phyloP scores from a whole-genome alignment of 768 basidiomycete species.

The Kwoniella dejecticola region DNA sequence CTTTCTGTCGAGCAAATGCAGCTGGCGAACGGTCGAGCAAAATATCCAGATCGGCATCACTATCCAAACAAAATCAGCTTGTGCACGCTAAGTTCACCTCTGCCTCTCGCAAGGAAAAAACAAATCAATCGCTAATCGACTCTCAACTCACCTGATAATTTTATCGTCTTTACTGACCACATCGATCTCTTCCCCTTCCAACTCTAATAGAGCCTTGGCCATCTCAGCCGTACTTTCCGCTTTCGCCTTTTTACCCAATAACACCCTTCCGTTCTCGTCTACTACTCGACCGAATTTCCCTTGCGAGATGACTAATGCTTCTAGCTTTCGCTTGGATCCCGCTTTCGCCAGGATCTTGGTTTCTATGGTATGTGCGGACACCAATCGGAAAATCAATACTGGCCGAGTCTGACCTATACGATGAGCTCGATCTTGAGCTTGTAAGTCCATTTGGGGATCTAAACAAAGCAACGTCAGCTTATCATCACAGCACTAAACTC shows the following conservation, averaged over 20 bases:
- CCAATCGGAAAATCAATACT: conserved; percentile 83
- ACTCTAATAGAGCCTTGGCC: conserved; percentile 70
- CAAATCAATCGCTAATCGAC: no score
- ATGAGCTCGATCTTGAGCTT: conserved; percentile 94
- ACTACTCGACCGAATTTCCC: conserved; percentile 82
- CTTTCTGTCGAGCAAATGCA: conserved; percentile 51
- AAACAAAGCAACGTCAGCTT: conserved; percentile 9
- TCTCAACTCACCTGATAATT: conserved; percentile 63
- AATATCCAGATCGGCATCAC: conserved; percentile 75
- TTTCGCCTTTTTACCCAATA: conserved; percentile 56
- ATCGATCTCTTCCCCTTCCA: conserved; percentile 87
- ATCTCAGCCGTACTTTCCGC: conserved; percentile 70
- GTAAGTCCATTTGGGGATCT: conserved; percentile 87
- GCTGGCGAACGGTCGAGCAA: conserved; percentile 69
- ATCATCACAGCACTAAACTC: not conserved
- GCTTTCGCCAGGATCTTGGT: conserved; percentile 84
- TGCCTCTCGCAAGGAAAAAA: no score
- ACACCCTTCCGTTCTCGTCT: conserved; percentile 58
- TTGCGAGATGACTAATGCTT: conserved; percentile 92
- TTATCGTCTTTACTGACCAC: conserved; percentile 74
- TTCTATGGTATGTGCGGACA: conserved; percentile 80
- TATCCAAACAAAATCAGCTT: conserved; percentile 44
- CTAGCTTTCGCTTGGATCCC: conserved; percentile 69
- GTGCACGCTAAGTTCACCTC: no score
- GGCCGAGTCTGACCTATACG: conserved; percentile 92